phyloP scores from a whole-genome alignment of 768 basidiomycete species.

The Phanerodontia chrysosporium region DNA sequence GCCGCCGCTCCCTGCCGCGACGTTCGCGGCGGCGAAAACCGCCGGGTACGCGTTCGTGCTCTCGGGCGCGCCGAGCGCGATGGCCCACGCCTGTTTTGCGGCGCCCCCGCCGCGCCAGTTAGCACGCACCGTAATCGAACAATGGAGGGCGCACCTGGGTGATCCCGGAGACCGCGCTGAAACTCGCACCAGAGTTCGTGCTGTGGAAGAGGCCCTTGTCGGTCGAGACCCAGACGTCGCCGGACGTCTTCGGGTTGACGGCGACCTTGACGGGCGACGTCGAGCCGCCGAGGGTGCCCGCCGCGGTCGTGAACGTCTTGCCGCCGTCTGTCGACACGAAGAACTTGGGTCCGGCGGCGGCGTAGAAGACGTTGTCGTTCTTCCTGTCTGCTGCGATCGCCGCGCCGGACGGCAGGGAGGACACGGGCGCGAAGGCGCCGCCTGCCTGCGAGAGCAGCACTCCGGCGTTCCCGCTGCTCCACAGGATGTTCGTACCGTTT shows the following conservation, averaged over 20 bases:
- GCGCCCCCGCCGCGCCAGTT: not conserved
- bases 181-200: slow-evolving; percentile 45
- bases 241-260: slow-evolving; percentile 49
- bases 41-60: slow-evolving; percentile 46
- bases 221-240: slow-evolving; percentile 64
- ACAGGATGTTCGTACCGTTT: slow-evolving; percentile 52
- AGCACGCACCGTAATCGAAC: not conserved
- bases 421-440: slow-evolving; percentile 44
- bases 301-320: slow-evolving; percentile 42
- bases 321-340: slow-evolving; percentile 59
- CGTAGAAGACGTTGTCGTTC: slow-evolving; percentile 55
- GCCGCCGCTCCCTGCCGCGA: slow-evolving; percentile 22
- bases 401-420: slow-evolving; percentile 47
- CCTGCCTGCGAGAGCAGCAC: slow-evolving; percentile 50
- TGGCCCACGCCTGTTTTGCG: slow-evolving; percentile 47
- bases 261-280: slow-evolving; percentile 47
- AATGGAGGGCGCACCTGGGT: slow-evolving; percentile 5
- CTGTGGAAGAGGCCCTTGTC: slow-evolving; percentile 57
- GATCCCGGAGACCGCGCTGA: slow-evolving; percentile 43
- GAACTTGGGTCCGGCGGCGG: slow-evolving; percentile 49
- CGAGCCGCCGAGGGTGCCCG: slow-evolving; percentile 41
- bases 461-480: slow-evolving; percentile 46
- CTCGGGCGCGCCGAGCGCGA: slow-evolving; percentile 52
- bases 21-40: slow-evolving; percentile 50
- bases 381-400: slow-evolving; percentile 63